Base-by-base conservation (phyloP, 371 early-diverging fungal genomes). In the Mucor racemosus region DNA sequence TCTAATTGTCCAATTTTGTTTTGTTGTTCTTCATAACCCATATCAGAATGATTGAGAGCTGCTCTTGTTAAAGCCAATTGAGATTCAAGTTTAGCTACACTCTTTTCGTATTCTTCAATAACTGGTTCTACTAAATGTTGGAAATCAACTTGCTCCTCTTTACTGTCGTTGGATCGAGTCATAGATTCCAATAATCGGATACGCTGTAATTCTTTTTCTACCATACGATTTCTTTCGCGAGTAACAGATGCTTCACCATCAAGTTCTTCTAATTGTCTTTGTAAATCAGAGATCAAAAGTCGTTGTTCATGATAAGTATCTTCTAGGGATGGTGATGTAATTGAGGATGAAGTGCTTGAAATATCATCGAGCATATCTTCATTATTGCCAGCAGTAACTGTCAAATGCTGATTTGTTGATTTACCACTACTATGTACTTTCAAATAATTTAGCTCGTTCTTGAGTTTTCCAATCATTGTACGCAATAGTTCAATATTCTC, bases 61-160 rank as follows among this genome's bases (percentile, higher is more conserved):
- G 88, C 87, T 44, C 78, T 76, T 1, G 86, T 73, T 68, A 85
- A 66, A n/a, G 85, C 81, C n/a, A 87, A 71, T 46, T 87, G 82
- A 4, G 81, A 78, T 66, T 88, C 88, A 3, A 90, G 75, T 3
- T 71, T 75, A 0, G 87, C 71, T 2, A 87, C 82, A 34, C 82
- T 82, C 71, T 88, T 90, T 75, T 87, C 88, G 62, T 89, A 87
- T 60, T 90, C 86, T 69, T 89, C 86, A 66, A 87, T 87, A 21
- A 88, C 86, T 17, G 89, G 87, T 39, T 87, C 90, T 1, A 86
- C 88, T 50, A 85, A 66, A 58, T 87, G 84, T 58, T 86, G 84
- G 65, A 90, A 88, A 60, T 80, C 79, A 5, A 50, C 44, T 10
- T 71, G 42, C 50, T 74, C 60, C 13, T 68, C 55, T 61, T 73